Base-by-base conservation (phyloP, 148 eudicot species). In the Vaccinium darrowii region DNA sequence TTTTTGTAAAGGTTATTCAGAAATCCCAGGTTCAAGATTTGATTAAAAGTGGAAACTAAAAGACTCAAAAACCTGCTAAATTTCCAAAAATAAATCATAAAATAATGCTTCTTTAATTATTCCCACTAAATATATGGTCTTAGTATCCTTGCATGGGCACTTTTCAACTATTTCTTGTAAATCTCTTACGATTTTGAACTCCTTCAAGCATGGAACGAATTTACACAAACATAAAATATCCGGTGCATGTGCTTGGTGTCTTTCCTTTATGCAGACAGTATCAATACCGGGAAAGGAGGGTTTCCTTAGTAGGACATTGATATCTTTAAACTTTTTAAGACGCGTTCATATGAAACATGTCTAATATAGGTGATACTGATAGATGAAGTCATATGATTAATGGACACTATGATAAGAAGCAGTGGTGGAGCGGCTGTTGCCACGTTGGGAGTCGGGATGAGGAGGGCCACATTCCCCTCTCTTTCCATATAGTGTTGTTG, bases 161-260 rank as follows among this genome's bases (percentile, higher is more conserved):
- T 39, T 39, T 39, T 39, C 43, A 39, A 56, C 5, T 15, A 56
- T 18, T 15, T 15, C 69, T 19, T 50, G 13, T 33, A 33, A 33
- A 33, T 33, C 36, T 43, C 83, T 81, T 81, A 47, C 36, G 47
- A 60, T 12, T 5, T 18, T 43, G 47, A 53, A 73, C 27, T 89
- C 15, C 50, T 27, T 18, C 7, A 36, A 39, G 19, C 10, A 14
- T 39, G 51, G 77, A 73, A 73, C 36, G 47, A 39, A 39, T 73
- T 21, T 21, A 33, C 77, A 36, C 16, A 9, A 50, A 73, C 39
- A 36, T 39, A 36, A 73, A 72, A 39, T 73, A n/a, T 73, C 18
- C 1, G 4, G 16, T 73, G n/a, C n/a, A 6, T 39, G 16, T 73
- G 77, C 77, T 73, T 73, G 47, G 50, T 73, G 50, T 36, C 23